A percentile compares a stretch with the other conserved stretches of the same genome.
Evolutionary conservation across 2,329 filamentous ascomycete genomes (phyloP).

Genomic region (Botryosphaeria dothidea): DNA sequence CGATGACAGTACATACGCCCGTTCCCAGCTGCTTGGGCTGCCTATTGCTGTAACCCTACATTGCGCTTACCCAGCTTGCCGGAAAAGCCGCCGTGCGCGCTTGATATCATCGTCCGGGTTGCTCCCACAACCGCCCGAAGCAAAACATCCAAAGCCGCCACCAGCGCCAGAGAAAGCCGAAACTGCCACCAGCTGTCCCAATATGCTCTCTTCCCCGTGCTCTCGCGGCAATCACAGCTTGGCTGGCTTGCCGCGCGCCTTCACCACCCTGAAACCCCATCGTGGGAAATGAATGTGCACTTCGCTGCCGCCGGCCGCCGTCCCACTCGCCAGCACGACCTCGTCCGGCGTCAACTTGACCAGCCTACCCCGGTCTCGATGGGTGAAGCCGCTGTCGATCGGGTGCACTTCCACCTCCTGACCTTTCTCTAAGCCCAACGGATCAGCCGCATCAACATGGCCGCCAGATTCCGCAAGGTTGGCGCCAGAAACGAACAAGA

Average conservation of each 20-base stretch:
- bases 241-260: constrained; percentile 14
- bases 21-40: not conserved
- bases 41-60: constrained; percentile 10
- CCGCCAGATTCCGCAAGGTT: constrained; percentile 49
- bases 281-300: constrained; percentile 29
- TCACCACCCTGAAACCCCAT: constrained; percentile 29
- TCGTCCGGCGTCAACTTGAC: constrained; percentile 32
- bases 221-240: constrained; percentile 1
- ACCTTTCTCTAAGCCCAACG: constrained; percentile 55
- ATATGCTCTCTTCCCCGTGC: not conserved
- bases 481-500: constrained; percentile 47
- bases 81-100: not conserved
- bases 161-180: not conserved
- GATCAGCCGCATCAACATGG: constrained; percentile 53
- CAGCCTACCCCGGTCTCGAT: constrained; percentile 31
- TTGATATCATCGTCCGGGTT: constrained; percentile 5
- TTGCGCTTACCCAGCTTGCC: constrained; percentile 3
- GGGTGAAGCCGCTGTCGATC: constrained; percentile 33
- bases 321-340: constrained; percentile 27
- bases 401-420: constrained; percentile 49
- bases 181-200: not conserved
- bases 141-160: not conserved
- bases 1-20: not conserved
- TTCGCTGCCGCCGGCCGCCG: constrained; percentile 19
- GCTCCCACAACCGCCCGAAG: constrained; percentile 6